Evolutionary conservation across 257 asterid species (phyloP), one percentile per base, ranked within the genome.

Genomic region (Primulina huaijiensis): DNA sequence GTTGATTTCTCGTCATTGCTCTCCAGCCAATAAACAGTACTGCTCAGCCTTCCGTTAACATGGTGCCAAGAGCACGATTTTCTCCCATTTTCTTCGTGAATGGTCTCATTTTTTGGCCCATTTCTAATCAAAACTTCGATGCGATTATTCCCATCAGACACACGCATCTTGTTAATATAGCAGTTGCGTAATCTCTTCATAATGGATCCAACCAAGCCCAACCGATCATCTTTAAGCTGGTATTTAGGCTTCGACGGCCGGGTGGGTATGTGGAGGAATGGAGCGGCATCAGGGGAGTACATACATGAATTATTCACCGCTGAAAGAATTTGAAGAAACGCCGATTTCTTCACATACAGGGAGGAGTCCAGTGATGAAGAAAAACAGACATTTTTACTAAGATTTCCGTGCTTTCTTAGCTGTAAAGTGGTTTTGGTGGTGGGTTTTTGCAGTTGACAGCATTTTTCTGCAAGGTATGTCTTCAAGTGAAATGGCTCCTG

Each of bases 1-100:
- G 73, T 14, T 2, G 65, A 64, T 56, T 75, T 82, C 40, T 63
- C 85, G 20, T 82, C 84, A 16, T 74, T 76, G 33, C 67, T 69
- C 50, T 78, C 80, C 57, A 80, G 65, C 84, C 84, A 77, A 37
- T 63, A 69, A 14, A 80, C 76, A n/a, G n/a, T n/a, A 37, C 82
- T 71, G 80, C 83, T 79, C 29, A 70, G 62, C 74, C 76, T 61
- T 6, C 83, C 80, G 68, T 70, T 75, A 69, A 72, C 67, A 55
- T 16, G 6, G 20, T 16, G 20, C 56, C 83, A 81, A 2, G 78
- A 77, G 64, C 78, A 74, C 76, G 84, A 77, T 40, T 72, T 62
- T 69, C 75, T 8, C 52, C 37, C 37, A 6, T 20, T 62, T 62
- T 77, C 69, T 3, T 67, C 71, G 0, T 0, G 59, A 27, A 52